A percentile compares a stretch with the other conserved stretches of the same genome.
phyloP scores from a whole-genome alignment of 179 eudicot genomes.

The Actinidia polygama region DNA sequence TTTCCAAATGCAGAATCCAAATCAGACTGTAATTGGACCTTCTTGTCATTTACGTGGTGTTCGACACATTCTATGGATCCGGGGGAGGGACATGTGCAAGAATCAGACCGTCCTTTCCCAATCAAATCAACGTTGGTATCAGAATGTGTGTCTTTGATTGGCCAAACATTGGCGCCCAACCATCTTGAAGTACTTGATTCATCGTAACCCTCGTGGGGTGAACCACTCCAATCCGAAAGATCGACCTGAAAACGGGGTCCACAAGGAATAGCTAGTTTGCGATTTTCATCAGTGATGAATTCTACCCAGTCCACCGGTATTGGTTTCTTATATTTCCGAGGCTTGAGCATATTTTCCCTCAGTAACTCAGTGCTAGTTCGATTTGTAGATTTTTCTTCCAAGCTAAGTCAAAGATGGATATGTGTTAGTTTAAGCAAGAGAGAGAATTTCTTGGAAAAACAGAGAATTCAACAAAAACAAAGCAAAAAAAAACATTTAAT shows the following conservation, averaged over 20 bases:
- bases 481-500: no score
- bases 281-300: conserved; percentile 30
- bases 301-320: conserved; percentile 38
- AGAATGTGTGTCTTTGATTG: conserved; percentile 22
- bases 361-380: neutral
- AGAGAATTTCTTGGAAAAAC: no score
- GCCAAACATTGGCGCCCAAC: conserved; percentile 69
- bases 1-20: conserved; percentile 58
- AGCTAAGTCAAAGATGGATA: neutral
- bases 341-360: conserved; percentile 35
- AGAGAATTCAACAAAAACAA: no score
- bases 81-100: conserved; percentile 57
- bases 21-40: conserved; percentile 40
- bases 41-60: conserved; percentile 52
- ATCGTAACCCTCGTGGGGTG: conserved; percentile 17
- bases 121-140: conserved; percentile 27
- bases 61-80: conserved; percentile 56
- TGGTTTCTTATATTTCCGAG: conserved; percentile 27
- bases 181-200: conserved; percentile 43
- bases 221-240: conserved; percentile 49
- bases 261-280: conserved; percentile 52
- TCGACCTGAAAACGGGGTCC: conserved; percentile 69
- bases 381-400: no score
- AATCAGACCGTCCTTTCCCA: conserved; percentile 63
- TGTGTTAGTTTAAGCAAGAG: no score